Conservation (phyloP, 352 stramenopile genomes). For the Globisporangium abappressorium region DNA sequence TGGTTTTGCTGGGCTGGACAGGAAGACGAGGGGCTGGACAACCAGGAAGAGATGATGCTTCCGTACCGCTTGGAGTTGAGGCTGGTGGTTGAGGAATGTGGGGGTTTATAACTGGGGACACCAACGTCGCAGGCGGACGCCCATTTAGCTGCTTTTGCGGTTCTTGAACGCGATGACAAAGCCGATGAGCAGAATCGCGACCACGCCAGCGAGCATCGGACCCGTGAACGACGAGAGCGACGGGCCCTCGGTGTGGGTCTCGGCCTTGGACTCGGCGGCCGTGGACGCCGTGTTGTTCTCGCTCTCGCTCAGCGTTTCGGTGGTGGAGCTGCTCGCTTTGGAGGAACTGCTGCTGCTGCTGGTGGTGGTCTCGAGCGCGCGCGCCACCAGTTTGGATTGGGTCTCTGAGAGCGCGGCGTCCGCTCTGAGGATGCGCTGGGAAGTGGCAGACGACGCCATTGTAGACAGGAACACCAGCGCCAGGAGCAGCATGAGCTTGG, state of each 20-base stretch:
- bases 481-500: not conserved
- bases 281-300: constrained; percentile 8
- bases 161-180: constrained; percentile 55
- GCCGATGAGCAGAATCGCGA: constrained; percentile 58
- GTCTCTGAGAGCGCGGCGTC: not conserved
- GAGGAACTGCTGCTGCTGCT: not conserved
- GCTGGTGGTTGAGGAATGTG: not conserved
- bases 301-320: not conserved
- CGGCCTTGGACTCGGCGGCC: not conserved
- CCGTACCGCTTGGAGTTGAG: no score
- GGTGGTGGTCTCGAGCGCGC: not conserved
- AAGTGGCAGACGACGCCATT: not conserved
- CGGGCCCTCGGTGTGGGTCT: constrained; percentile 17
- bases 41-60: not conserved
- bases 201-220: constrained; percentile 36
- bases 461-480: not conserved
- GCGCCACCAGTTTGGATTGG: not conserved
- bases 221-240: constrained; percentile 37
- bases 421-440: not conserved
- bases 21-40: not conserved
- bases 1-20: not conserved
- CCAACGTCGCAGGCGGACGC: not conserved
- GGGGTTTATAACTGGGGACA: not conserved
- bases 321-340: not conserved
- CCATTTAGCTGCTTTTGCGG: constrained; percentile 12